Conservation (phyloP, 768 basidiomycete species). For the Holtermanniella nyarrowii region DNA sequence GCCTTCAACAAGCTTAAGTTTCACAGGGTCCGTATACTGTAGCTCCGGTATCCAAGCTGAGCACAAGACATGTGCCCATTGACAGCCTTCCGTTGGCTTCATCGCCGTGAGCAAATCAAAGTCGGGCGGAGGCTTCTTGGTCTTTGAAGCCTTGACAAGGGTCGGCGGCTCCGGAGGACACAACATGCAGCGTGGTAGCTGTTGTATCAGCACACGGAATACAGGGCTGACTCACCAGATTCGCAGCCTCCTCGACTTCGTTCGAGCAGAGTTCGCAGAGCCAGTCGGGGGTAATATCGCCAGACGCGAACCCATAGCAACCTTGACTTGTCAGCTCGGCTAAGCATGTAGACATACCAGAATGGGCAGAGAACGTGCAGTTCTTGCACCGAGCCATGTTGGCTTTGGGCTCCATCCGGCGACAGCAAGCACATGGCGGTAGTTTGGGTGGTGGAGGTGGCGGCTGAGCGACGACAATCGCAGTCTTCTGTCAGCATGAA, state of each 20-base stretch:
- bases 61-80: slow-evolving; percentile 86
- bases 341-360: slow-evolving; percentile 48
- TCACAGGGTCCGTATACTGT: slow-evolving; percentile 63
- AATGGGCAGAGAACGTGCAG: slow-evolving; percentile 69
- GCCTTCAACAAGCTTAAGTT: slow-evolving; percentile 73
- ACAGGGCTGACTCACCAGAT: slow-evolving; percentile 51
- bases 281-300: slow-evolving; percentile 58
- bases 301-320: slow-evolving; percentile 57
- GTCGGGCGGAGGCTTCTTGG: slow-evolving; percentile 19
- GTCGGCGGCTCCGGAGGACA: slow-evolving; percentile 61
- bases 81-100: slow-evolving; percentile 88
- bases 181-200: slow-evolving; percentile 77
- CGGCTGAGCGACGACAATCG: slow-evolving; percentile 33
- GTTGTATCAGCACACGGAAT: slow-evolving; percentile 1
- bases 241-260: slow-evolving; percentile 66
- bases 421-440: slow-evolving; percentile 59
- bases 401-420: slow-evolving; percentile 60
- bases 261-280: slow-evolving; percentile 80
- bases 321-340: slow-evolving; percentile 41
- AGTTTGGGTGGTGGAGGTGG: slow-evolving; percentile 32
- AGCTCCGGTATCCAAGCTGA: slow-evolving; percentile 78
- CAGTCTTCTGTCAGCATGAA: background rate
- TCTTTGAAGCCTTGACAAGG: slow-evolving; percentile 9
- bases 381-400: slow-evolving; percentile 72
- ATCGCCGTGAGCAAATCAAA: slow-evolving; percentile 53